Evolutionary conservation across 2,329 filamentous ascomycete genomes (phyloP), one percentile per base, ranked within the genome.

Genomic region (Penicillium sp.): DNA sequence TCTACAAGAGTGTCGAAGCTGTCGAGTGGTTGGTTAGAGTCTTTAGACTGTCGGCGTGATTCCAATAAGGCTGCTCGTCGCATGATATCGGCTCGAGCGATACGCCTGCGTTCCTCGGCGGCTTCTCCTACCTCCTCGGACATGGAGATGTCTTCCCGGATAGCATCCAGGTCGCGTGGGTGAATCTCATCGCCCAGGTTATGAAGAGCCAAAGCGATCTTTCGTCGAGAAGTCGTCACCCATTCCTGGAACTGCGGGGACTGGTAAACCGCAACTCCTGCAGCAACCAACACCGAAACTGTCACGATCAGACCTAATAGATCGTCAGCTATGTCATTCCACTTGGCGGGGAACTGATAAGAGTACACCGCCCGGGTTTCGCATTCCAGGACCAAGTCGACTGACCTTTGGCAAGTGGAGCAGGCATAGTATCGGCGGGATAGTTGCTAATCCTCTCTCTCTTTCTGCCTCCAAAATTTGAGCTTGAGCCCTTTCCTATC

Each of bases 211-310:
- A 84, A 69, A 18, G 83, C 83, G 57, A 87, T 80, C 69, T 84
- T 86, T 52, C 83, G 82, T 42, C 85, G 81, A 51, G 83, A 84
- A 52, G 82, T 78, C 52, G 84, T 79, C 49, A 87, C 72, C 85
- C 85, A 87, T 79, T 80, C 77, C 69, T 83, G 78, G 54, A 87
- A 78, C 66, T 87, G 81, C 1, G 85, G 85, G 36, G 81, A 86
- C 68, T 87, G 83, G 70, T 87, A 86, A 42, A 86, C 80, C 48
- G 85, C 85, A 47, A 87, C 79, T 11, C 84, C 82, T 16, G 85
- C 83, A 56, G 85, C 85, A 48, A 87, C 80, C 52, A 87, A 75
- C 36, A 87, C 78, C 39, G 82, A 82, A 58, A 85, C 79, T 44
- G 83, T 83, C 61, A 87, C 81, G 58, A 88, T 83, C 60, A 87